These are phyloP conservation scores for Sutorius eximius DNA, from an alignment of 1,284 basidiomycete species.

Conservation along the genomic window DNA sequence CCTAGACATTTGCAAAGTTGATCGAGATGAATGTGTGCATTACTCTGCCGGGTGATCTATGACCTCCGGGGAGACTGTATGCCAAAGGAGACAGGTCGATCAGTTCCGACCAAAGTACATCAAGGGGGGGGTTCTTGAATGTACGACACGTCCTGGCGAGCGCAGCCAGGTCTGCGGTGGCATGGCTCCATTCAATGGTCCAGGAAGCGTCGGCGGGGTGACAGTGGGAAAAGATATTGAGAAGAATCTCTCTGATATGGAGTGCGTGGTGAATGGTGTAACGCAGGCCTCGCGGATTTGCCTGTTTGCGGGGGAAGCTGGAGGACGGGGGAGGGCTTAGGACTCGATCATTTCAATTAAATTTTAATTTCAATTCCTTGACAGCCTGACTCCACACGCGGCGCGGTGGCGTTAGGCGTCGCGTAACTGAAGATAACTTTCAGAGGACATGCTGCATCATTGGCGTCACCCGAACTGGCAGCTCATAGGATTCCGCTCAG, in stretches of 20 bases:
- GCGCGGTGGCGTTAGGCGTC: no score
- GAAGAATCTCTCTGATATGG: neutral
- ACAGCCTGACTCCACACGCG: no score
- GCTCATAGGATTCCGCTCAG: no score
- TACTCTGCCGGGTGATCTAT: neutral
- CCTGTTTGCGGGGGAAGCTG: no score
- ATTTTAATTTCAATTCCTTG: no score
- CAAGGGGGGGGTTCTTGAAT: slow-evolving; percentile 1
- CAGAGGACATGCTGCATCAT: no score
- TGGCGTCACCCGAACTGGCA: no score
- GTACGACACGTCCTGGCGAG: slow-evolving; percentile 2
- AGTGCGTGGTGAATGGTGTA: slow-evolving; percentile 1
- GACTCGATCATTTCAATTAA: no score
- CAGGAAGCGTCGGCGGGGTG: neutral
- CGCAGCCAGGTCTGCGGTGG: neutral
- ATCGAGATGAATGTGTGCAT: neutral
- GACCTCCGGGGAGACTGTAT: neutral
- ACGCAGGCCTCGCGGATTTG: no score
- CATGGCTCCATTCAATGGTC: neutral
- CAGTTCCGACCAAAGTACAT: slow-evolving; percentile 6
- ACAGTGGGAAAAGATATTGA: slow-evolving; percentile 2
- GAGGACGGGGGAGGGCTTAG: no score
- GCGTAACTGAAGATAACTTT: no score
- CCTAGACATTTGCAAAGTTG: neutral
- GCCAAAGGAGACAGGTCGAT: neutral